A percentile compares a stretch with the other conserved stretches of the same genome.
phyloP scores from a whole-genome alignment of 345 rosid genomes.

The Eucalyptus leucophloia region DNA sequence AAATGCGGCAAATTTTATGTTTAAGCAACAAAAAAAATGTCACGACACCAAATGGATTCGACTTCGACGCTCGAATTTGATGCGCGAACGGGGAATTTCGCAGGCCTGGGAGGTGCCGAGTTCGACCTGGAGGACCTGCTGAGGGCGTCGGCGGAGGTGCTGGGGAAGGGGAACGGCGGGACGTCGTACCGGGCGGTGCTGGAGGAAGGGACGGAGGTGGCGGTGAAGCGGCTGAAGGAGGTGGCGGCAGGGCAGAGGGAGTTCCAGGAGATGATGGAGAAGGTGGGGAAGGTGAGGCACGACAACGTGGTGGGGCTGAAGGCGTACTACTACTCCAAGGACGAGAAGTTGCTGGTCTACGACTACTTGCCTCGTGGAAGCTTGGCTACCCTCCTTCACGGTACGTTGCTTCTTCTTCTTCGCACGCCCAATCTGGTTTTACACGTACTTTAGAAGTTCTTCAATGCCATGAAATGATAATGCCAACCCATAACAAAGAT shows the following conservation, averaged over 20 bases:
- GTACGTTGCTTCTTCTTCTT: conserved; percentile 12
- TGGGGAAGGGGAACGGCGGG: conserved; percentile 93
- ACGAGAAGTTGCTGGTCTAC: conserved; percentile 80
- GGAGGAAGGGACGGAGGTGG: conserved; percentile 91
- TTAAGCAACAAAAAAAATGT: not conserved
- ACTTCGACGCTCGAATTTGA: not conserved
- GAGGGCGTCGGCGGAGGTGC: conserved; percentile 91
- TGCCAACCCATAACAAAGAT: not conserved
- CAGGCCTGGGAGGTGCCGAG: conserved; percentile 32
- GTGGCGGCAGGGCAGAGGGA: conserved; percentile 58
- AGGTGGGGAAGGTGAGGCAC: conserved; percentile 57
- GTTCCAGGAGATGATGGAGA: conserved; percentile 74
- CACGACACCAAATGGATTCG: not conserved
- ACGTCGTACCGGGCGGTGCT: conserved; percentile 92
- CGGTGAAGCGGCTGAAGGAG: conserved; percentile 79
- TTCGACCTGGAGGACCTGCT: conserved; percentile 88
- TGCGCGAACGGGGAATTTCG: not conserved
- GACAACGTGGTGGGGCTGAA: conserved; percentile 72
- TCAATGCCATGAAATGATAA: not conserved
- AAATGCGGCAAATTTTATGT: not conserved
- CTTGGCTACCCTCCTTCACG: conserved; percentile 90
- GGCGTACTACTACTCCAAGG: conserved; percentile 79
- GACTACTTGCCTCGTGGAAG: conserved; percentile 88
- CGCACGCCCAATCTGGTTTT: not conserved
- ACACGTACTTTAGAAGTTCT: not conserved